Conservation (phyloP, 179 eudicot species). For the Vitellaria paradoxa region DNA sequence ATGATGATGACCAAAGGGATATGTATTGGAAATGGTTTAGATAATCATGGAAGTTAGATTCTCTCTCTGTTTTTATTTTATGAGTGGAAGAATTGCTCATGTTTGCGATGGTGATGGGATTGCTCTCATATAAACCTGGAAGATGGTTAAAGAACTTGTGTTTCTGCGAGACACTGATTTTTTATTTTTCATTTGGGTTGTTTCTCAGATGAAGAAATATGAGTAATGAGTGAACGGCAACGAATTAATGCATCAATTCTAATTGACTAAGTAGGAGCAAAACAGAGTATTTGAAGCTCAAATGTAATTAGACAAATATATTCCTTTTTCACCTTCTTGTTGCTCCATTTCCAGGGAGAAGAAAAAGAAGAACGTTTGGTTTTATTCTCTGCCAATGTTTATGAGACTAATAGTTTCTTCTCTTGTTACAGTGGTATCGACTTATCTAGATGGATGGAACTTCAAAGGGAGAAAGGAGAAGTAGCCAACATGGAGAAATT, state of each 20-base stretch:
- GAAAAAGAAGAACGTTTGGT: neutral
- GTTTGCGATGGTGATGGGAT: neutral
- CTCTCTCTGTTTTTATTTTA: neutral
- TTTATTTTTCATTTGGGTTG: no score
- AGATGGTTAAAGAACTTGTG: no score
- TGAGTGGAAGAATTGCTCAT: neutral
- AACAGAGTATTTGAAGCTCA: neutral
- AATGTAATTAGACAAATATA: neutral
- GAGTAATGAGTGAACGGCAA: no score
- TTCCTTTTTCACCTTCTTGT: neutral
- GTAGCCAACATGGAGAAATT: constrained; percentile 75
- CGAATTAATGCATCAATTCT: neutral
- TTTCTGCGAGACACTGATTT: no score
- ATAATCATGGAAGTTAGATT: neutral
- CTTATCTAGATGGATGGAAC: constrained; percentile 87
- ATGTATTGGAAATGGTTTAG: neutral
- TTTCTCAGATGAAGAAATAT: no score
- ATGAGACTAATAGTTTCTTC: neutral
- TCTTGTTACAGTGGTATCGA: constrained; percentile 68
- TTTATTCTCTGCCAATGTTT: neutral
- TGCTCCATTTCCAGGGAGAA: neutral
- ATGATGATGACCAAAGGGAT: no score
- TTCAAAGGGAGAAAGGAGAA: constrained; percentile 59
- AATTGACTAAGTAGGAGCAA: neutral
- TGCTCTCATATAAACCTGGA: no score